Evolutionary conservation across 805 yeast genomes (phyloP), one percentile per base, ranked within the genome.

Genomic region (Jamesozyma gamospora): DNA sequence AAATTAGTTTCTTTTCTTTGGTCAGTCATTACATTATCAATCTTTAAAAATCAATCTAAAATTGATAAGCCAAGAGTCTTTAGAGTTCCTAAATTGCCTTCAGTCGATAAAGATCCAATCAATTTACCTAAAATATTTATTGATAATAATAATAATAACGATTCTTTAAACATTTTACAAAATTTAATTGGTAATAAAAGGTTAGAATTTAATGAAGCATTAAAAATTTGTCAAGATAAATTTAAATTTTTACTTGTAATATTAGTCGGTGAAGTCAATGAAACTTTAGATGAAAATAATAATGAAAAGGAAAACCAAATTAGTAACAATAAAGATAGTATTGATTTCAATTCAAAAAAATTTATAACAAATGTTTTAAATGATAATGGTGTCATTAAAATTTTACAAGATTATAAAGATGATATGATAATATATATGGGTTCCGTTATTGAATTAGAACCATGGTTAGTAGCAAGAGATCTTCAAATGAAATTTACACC

Each of bases 351-450:
- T 16, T 67, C 78, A 0, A 51, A 53, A 4, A 55, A 54, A 2
- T 65, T 77, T 28, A 53, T 77, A 39, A 65, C 69, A 18, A 63
- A 61, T 16, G 60, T 75, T 10, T 51, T 77, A 31, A 65, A 70
- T 36, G 72, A 71, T 47, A 68, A 60, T 1, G 51, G 58, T 25
- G 72, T 77, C 28, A 54, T 69, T 13, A 52, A 65, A 27, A 55
- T 60, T 34, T 45, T 67, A 34, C 55, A 57, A 11, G 46, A 49
- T 4, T 45, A 50, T 32, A 60, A 61, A 2, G 65, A 72, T 31
- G 67, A 79, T 34, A 42, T 74, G n/a, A 45, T 75, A 1, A 64
- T 80, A 1, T 82, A 80, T 69, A 70, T 81, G 30, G 83, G 84
- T 0, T 75, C 78, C 46, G 76, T 75, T 18, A 60, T 67, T 13